phyloP scores from a whole-genome alignment of 2,329 filamentous ascomycete species.

The Lasiodiplodia theobromae region DNA sequence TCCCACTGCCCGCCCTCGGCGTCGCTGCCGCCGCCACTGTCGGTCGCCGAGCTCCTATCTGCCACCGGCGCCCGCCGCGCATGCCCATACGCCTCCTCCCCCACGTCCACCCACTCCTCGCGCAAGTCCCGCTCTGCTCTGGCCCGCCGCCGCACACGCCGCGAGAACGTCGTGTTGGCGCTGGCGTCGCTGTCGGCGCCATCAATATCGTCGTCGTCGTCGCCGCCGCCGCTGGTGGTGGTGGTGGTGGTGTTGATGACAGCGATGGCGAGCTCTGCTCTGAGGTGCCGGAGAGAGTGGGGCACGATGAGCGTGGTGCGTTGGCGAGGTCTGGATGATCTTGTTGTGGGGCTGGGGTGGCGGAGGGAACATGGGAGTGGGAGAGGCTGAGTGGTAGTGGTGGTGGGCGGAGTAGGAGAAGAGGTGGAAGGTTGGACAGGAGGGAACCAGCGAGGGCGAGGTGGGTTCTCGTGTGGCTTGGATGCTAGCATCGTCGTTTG shows the following conservation, averaged over 20 bases:
- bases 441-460: neutral
- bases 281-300: neutral
- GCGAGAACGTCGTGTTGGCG: slow-evolving; percentile 5
- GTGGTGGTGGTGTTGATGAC: neutral
- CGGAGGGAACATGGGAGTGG: neutral
- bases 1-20: slow-evolving; percentile 31
- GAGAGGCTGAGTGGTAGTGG: too few relatives aligned
- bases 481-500: neutral
- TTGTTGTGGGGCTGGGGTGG: neutral
- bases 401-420: neutral
- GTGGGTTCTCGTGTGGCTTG: neutral
- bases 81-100: neutral
- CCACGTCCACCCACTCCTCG: slow-evolving; percentile 38
- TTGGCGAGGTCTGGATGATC: neutral
- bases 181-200: neutral
- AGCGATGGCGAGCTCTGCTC: too few relatives aligned
- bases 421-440: neutral
- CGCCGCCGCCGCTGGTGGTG: too few relatives aligned
- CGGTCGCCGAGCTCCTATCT: too few relatives aligned
- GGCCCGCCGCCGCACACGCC: slow-evolving; percentile 41
- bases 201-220: neutral
- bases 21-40: too few relatives aligned
- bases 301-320: neutral
- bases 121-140: slow-evolving; percentile 42
- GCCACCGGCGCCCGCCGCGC: neutral